Evolutionary conservation across 345 rosid genomes (phyloP), one percentile per base, ranked within the genome.

Genomic region (Salix brachista): DNA sequence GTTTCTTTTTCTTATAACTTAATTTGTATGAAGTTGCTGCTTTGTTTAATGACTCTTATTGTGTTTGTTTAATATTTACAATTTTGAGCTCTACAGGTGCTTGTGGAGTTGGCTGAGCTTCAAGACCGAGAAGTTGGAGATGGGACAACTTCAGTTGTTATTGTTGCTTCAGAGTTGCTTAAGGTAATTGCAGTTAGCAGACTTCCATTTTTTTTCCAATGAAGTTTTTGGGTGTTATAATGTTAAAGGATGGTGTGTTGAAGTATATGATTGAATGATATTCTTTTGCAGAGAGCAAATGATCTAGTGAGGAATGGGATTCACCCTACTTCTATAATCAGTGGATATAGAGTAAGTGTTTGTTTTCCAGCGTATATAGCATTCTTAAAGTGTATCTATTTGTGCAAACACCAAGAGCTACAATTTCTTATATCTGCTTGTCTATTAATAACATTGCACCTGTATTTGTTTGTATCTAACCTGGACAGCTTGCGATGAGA

Each of bases 51-150:
- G n/a, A 19, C 3, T 39, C 26, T 6, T 50, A 25, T 58, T 11
- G 67, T 3, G 76, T 66, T n/a, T 72, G 61, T n/a, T 54, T 54
- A 9, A 54, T 21, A 21, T 2, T 42, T 66, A 16, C n/a, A 61
- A n/a, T 42, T 74, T 70, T 76, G 74, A 41, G 61, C 14, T 77
- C n/a, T 41, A 41, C 85, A 94, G 98, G 94, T 92, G 37, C 94
- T 96, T 23, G 99, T 92, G 18, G 98, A 96, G 88, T 87, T 92
- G 95, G 97, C 99, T 54, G 98, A 96, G 85, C 97, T 92, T 84
- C 98, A 94, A 80, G 99, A 94, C 77, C 86, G 90, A 78, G 99
- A 96, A 89, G 98, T 94, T 50, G 98, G 99, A 48, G 98, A 96
- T 86, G 98, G 97, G 71, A 96, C 99, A 62, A 91, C 99, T 48